Evolutionary conservation across 495 filamentous ascomycete genomes (phyloP).

Genomic region (Umbilicaria muhlenbergii): DNA sequence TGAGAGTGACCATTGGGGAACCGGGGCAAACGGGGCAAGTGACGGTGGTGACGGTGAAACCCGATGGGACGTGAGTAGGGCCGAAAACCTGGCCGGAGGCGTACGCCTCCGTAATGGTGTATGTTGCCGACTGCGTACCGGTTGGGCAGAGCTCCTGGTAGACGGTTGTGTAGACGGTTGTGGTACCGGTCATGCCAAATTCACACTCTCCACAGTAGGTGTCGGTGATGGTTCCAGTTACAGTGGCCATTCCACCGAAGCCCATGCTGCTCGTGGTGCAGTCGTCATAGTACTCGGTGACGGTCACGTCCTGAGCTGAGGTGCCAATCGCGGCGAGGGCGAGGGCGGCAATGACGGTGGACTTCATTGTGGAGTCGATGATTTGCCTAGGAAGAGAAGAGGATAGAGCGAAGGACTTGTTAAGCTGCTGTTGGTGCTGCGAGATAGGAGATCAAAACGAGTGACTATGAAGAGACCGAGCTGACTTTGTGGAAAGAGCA

Average conservation of each 20-base stretch:
- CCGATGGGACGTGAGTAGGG: slow-evolving; percentile 9
- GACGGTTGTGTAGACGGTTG: slow-evolving; percentile 10
- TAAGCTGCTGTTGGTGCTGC: neutral
- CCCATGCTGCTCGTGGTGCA: neutral
- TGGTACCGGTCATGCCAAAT: slow-evolving; percentile 1
- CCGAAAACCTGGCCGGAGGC: slow-evolving; percentile 5
- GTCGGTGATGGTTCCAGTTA: slow-evolving; percentile 1
- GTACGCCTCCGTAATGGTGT: slow-evolving; percentile 14
- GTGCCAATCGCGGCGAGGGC: neutral
- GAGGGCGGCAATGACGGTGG: neutral
- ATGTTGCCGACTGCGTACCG: slow-evolving; percentile 7
- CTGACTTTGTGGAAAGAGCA: neutral
- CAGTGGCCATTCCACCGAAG: slow-evolving; percentile 1
- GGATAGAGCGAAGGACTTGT: neutral
- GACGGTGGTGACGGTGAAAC: slow-evolving; percentile 10
- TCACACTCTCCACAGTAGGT: slow-evolving; percentile 7
- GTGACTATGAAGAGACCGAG: slow-evolving; percentile 1
- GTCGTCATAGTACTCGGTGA: slow-evolving; percentile 4
- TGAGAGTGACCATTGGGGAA: slow-evolving; percentile 9
- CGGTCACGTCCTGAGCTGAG: neutral
- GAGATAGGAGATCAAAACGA: slow-evolving; percentile 1
- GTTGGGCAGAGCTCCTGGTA: slow-evolving; percentile 6
- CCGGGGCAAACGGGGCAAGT: slow-evolving; percentile 11
- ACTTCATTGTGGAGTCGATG: slow-evolving; percentile 3
- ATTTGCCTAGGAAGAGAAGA: neutral